Conservation (phyloP, 768 basidiomycete species). For the Calocera viscosa region DNA sequence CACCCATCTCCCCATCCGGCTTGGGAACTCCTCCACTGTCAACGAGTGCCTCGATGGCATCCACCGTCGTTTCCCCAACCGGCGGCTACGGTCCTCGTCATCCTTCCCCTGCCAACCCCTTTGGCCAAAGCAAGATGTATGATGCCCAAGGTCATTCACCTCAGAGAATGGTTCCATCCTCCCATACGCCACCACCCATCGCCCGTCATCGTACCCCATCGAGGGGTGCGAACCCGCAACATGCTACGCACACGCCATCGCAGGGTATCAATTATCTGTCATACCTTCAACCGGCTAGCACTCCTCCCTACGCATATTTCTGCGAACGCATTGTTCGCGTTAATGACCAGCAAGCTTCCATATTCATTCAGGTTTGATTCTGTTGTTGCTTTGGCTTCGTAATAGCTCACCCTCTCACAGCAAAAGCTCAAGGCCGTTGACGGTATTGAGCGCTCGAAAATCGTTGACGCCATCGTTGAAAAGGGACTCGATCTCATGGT, state of each 20-base stretch:
- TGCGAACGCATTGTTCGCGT: constrained; percentile 58
- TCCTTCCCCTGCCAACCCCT: neutral
- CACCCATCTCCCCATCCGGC: neutral
- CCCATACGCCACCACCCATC: neutral
- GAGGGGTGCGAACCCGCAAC: neutral
- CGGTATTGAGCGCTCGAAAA: constrained; percentile 59
- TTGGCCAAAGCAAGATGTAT: neutral
- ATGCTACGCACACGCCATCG: neutral
- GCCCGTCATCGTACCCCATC: neutral
- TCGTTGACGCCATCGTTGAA: constrained; percentile 74
- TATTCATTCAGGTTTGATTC: constrained; percentile 43
- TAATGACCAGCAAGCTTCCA: constrained; percentile 72
- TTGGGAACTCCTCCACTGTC: neutral
- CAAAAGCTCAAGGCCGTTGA: constrained; percentile 85
- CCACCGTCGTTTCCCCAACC: neutral
- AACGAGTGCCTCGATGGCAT: neutral
- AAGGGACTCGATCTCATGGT: constrained; percentile 90
- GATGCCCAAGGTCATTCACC: neutral
- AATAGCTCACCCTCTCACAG: constrained; percentile 28
- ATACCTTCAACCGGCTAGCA: constrained; percentile 70
- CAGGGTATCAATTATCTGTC: constrained; percentile 85
- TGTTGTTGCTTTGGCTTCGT: neutral
- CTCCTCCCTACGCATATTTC: constrained; percentile 70
- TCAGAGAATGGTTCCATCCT: neutral
- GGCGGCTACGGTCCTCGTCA: neutral